These are phyloP conservation scores for Avena sativa DNA, from an alignment of 176 grass and related monocot species.

Conservation along the genomic window DNA sequence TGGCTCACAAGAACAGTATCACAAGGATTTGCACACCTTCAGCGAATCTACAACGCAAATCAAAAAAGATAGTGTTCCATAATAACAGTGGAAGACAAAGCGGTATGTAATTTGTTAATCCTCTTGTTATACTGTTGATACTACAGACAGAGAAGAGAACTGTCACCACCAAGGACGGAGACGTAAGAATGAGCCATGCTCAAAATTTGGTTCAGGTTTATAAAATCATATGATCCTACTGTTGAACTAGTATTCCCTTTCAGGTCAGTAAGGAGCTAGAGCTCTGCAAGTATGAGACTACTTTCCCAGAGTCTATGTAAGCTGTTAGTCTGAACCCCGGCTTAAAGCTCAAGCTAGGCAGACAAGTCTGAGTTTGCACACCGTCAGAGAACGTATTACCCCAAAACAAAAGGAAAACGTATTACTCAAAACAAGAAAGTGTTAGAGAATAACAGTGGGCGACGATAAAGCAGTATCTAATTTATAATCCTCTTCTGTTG, in stretches of 20 bases:
- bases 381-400: background rate
- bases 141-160: too few species aligned
- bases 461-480: background rate
- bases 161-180: too few species aligned
- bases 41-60: too few species aligned
- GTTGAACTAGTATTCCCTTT: background rate
- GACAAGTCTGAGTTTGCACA: background rate
- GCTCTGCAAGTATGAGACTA: background rate
- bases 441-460: background rate
- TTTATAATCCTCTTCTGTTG: conserved; percentile 24
- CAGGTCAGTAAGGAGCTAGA: background rate
- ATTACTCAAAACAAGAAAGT: background rate
- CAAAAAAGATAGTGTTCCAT: too few species aligned
- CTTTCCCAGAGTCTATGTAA: background rate
- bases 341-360: background rate
- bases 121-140: too few species aligned
- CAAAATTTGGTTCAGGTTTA: too few species aligned
- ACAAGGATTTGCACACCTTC: background rate
- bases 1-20: background rate
- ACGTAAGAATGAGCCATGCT: too few species aligned
- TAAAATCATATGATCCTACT: background rate
- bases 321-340: background rate
- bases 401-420: background rate
- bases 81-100: too few species aligned
- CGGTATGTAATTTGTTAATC: too few species aligned